Evolutionary conservation across 257 asterid species (phyloP).

Genomic region (Solanum rostratum): DNA sequence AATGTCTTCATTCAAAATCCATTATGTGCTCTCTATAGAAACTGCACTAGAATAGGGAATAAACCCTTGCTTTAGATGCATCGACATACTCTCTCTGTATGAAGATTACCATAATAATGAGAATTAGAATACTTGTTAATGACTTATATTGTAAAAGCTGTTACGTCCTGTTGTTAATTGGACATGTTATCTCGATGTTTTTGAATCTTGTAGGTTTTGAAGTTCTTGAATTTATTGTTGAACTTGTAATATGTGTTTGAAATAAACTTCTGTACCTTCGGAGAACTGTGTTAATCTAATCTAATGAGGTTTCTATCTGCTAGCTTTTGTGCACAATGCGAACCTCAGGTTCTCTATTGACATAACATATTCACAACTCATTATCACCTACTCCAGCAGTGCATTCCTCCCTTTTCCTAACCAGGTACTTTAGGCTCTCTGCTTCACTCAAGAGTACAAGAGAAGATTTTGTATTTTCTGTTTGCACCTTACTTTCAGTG

Average conservation of each 20-base stretch:
- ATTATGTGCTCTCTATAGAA: background rate
- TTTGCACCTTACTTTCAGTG: background rate
- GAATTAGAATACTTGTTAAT: background rate
- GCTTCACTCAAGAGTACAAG: background rate
- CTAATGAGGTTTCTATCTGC: background rate
- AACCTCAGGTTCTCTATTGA: background rate
- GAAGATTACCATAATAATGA: background rate
- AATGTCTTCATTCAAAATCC: background rate
- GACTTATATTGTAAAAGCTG: background rate
- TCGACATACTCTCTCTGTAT: background rate
- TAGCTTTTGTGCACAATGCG: background rate
- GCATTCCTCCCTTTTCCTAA: background rate
- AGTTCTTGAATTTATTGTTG: background rate
- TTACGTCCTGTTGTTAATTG: background rate
- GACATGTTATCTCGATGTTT: background rate
- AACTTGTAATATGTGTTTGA: background rate
- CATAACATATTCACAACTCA: background rate
- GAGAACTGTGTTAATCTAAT: background rate
- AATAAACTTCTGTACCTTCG: background rate
- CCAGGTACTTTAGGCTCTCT: background rate
- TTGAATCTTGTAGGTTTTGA: background rate
- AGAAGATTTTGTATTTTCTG: background rate
- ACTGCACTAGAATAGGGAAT: background rate
- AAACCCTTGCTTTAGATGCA: background rate
- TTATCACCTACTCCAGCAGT: background rate